Conservation (phyloP, 1,139 yeast species). For the Kodamaea anthophila region DNA sequence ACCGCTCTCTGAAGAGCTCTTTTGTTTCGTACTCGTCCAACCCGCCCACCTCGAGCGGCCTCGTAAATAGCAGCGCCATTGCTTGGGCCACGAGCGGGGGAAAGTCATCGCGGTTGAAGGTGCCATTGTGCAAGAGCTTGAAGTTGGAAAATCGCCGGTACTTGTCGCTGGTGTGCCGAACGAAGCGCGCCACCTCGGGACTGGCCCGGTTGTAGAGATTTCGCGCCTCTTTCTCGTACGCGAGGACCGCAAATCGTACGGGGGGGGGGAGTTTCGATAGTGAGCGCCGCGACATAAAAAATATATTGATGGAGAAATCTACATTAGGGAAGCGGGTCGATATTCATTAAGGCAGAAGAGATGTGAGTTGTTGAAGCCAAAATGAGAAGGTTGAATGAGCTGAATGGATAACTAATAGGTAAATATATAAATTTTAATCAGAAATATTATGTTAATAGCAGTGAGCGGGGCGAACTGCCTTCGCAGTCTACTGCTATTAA, state of each 20-base stretch:
- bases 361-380: too few relatives aligned
- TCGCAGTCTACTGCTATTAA: too few relatives aligned
- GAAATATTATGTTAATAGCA: too few relatives aligned
- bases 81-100: conserved; percentile 16
- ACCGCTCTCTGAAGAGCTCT: conserved; percentile 15
- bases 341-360: background rate
- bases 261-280: conserved; percentile 14
- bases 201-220: conserved; percentile 8
- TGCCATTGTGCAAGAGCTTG: conserved; percentile 13
- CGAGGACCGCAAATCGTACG: conserved; percentile 8
- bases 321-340: background rate
- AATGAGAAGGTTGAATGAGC: background rate
- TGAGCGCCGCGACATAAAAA: conserved; percentile 15
- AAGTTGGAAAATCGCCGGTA: conserved; percentile 16
- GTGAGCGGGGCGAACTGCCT: too few relatives aligned
- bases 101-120: conserved; percentile 17
- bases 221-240: conserved; percentile 11
- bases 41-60: conserved; percentile 11
- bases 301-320: too few relatives aligned
- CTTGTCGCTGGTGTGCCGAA: conserved; percentile 15
- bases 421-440: background rate
- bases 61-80: conserved; percentile 16
- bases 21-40: conserved; percentile 13
- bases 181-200: conserved; percentile 10
- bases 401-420: background rate